Evolutionary conservation across 192 early-diverging fungal genomes (phyloP).

Genomic region (Gonapodya prolifera): DNA sequence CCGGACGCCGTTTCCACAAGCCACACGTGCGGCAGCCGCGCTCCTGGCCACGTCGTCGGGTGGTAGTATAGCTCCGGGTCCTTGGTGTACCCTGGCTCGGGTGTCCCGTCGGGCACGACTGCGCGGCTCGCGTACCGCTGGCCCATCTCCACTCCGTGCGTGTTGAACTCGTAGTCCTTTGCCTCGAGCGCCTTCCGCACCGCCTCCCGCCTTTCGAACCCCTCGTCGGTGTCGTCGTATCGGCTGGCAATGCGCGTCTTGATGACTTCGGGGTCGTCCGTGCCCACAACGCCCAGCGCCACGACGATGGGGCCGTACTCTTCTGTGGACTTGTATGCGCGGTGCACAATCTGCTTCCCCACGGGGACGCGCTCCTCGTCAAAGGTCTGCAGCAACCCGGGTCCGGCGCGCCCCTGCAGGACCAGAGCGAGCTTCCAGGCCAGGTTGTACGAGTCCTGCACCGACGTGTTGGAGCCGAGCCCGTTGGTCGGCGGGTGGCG

Average conservation of each 20-base stretch:
- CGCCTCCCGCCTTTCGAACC: background rate
- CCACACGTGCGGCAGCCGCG: no score
- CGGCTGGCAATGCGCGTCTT: background rate
- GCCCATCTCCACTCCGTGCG: no score
- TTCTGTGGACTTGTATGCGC: background rate
- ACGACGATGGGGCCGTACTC: background rate
- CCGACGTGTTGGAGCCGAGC: conserved; percentile 24
- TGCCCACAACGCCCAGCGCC: background rate
- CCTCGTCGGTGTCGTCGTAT: background rate
- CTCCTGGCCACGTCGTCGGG: no score
- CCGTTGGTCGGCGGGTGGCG: conserved; percentile 22
- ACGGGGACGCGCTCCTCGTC: background rate
- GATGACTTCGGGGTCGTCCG: background rate
- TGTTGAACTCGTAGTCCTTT: background rate
- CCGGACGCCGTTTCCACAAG: no score
- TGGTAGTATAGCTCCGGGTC: no score
- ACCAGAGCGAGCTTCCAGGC: conserved; percentile 30
- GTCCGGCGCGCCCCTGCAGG: conserved; percentile 2
- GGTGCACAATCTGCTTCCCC: background rate
- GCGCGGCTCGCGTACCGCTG: no score
- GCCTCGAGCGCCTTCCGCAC: background rate
- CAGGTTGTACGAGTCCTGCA: conserved; percentile 27
- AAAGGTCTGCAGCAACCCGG: background rate
- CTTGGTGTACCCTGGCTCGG: no score
- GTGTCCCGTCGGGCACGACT: no score